phyloP scores from a whole-genome alignment of 768 basidiomycete species.

The Leccinum longicurvipes region DNA sequence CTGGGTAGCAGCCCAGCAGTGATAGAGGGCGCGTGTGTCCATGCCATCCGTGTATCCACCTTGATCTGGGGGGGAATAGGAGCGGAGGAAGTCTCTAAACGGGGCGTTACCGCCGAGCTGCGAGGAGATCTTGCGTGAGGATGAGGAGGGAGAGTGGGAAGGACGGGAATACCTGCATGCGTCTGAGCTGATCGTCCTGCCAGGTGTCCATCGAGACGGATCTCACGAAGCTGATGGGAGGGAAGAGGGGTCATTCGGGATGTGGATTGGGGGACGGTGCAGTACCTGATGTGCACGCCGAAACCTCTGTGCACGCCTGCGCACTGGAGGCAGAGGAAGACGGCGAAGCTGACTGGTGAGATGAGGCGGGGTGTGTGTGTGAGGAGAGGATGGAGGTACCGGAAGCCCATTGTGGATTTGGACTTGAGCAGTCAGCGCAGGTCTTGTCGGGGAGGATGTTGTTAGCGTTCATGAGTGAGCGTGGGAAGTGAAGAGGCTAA shows the following conservation, averaged over 20 bases:
- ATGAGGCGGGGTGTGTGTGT: neutral
- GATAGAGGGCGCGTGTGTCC: constrained; percentile 75
- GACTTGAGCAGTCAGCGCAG: constrained; percentile 82
- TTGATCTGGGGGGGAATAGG: constrained; percentile 61
- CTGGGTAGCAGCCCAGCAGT: constrained; percentile 91
- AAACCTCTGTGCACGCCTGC: constrained; percentile 84
- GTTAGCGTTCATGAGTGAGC: constrained; percentile 43
- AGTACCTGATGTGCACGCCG: constrained; percentile 86
- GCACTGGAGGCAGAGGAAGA: constrained; percentile 91
- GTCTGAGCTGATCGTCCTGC: constrained; percentile 81
- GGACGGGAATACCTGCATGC: constrained; percentile 75
- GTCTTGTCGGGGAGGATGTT: constrained; percentile 69
- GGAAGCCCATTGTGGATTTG: constrained; percentile 97
- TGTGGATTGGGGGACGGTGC: neutral
- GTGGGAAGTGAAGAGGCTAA: neutral
- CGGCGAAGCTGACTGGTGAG: constrained; percentile 58
- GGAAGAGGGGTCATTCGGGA: neutral
- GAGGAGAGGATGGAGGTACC: constrained; percentile 36
- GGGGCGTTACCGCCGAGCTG: constrained; percentile 87
- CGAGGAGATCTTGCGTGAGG: constrained; percentile 11
- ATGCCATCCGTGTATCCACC: constrained; percentile 67
- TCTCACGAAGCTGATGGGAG: constrained; percentile 69
- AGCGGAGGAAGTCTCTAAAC: constrained; percentile 74
- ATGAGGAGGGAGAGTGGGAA: neutral
- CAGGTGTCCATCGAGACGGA: constrained; percentile 97